Evolutionary conservation across 2,329 filamentous ascomycete genomes (phyloP).

Genomic region (Pseudocercospora eumusae): DNA sequence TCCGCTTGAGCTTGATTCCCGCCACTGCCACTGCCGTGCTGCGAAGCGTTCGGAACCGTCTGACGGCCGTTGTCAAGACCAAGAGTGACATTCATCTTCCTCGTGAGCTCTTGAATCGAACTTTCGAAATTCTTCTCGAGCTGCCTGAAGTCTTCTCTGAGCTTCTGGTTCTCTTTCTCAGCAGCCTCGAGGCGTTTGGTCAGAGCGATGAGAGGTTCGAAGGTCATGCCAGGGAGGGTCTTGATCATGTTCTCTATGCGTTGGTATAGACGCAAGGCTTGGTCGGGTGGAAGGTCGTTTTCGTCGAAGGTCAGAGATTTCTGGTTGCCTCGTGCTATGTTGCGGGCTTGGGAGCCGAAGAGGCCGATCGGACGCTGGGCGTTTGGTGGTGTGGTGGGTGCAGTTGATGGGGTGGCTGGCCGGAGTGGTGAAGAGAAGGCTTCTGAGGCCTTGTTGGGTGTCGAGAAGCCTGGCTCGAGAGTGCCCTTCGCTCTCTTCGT

Average conservation of each 20-base stretch:
- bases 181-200: neutral
- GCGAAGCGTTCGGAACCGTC: neutral
- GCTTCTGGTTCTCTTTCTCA: neutral
- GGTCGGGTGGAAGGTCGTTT: neutral
- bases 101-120: neutral
- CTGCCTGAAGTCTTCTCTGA: neutral
- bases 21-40: neutral
- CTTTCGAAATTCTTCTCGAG: neutral
- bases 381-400: neutral
- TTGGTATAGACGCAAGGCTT: conserved; percentile 2
- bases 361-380: conserved; percentile 2
- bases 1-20: neutral
- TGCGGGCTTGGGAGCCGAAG: conserved; percentile 22
- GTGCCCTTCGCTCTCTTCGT: neutral
- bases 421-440: neutral
- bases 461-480: neutral
- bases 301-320: neutral
- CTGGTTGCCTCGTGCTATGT: conserved; percentile 12
- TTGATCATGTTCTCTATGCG: neutral
- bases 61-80: neutral
- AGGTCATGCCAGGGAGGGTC: neutral
- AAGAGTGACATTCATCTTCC: neutral
- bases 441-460: neutral
- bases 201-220: neutral
- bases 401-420: neutral